Evolutionary conservation across 2,329 filamentous ascomycete genomes (phyloP).

Genomic region (Pleomassaria siparia): DNA sequence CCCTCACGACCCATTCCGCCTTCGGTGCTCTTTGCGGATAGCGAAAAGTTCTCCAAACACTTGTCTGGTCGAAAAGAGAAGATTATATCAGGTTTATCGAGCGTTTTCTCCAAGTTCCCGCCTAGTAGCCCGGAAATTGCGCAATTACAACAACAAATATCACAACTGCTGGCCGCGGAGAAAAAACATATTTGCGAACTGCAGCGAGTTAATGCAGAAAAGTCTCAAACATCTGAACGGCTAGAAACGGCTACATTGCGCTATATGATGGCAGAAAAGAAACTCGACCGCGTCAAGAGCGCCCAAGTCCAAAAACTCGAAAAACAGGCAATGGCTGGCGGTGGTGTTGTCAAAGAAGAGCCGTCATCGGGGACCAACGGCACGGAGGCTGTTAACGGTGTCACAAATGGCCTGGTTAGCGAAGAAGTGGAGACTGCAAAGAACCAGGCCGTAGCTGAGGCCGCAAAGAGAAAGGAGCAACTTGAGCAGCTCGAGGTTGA

Average conservation of each 20-base stretch:
- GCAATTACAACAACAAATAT: slow-evolving; percentile 73
- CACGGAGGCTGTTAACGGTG: slow-evolving; percentile 57
- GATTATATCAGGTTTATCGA: slow-evolving; percentile 73
- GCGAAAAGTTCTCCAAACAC: slow-evolving; percentile 72
- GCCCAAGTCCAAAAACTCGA: slow-evolving; percentile 88
- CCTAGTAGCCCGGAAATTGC: slow-evolving; percentile 66
- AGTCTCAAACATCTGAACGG: slow-evolving; percentile 81
- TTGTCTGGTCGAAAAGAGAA: slow-evolving; percentile 72
- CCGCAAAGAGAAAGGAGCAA: slow-evolving; percentile 85
- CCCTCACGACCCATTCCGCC: slow-evolving; percentile 50
- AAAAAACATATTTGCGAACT: slow-evolving; percentile 78
- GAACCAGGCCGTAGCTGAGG: slow-evolving; percentile 74
- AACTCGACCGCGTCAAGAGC: slow-evolving; percentile 86
- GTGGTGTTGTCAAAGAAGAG: slow-evolving; percentile 34
- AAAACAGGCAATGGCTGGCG: slow-evolving; percentile 65
- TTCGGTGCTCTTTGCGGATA: slow-evolving; percentile 57
- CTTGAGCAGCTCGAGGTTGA: slow-evolving; percentile 77
- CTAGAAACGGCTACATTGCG: slow-evolving; percentile 85
- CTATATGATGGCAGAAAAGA: slow-evolving; percentile 95
- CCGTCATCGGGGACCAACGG: slow-evolving; percentile 53
- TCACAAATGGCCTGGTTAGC: slow-evolving; percentile 57
- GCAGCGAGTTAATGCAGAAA: slow-evolving; percentile 74
- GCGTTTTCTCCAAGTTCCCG: slow-evolving; percentile 60
- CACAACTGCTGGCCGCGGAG: slow-evolving; percentile 73
- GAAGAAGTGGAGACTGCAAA: slow-evolving; percentile 74